Base-by-base conservation (phyloP, 345 rosid species). In the Eucalyptus brandiana region DNA sequence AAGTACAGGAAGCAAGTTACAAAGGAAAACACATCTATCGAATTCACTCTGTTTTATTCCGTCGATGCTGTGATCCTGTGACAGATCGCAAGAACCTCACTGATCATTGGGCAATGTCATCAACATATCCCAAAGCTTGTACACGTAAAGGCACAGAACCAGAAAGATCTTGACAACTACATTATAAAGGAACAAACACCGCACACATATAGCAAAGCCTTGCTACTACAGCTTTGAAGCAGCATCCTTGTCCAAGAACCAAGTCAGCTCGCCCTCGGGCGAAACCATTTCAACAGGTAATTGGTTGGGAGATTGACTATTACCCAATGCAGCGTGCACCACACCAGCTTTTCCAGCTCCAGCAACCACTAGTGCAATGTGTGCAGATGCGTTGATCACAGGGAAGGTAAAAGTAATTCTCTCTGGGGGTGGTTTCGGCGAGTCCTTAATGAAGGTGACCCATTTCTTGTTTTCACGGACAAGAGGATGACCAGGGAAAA, bases 341-440 rank as follows among this genome's bases (percentile, higher is more conserved):
- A 94, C 93, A 67, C 88, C 94, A 8, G 96, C 97, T 92, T 97
- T 93, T 30, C 95, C 96, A 37, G 94, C 91, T 80, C 99, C 98
- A n/a, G 93, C 90, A 51, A 95, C 94, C 53, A 97, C 98, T 44
- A 97, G 90, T 37, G 99, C 99, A 85, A 94, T 86, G 87, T 96
- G 89, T 17, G 96, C 94, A 47, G 99, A 92, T 8, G 99, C 93
- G 92, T 97, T 97, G 92, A 97, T 97, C 12, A 95, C 97, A 2
- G 99, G 99, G 91, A 96, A 96, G 12, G 98, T 95, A 86, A 97
- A 94, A 2, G 99, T 96, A 89, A 97, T 97, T 88, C 99, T 96
- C 91, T 96, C 95, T 3, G 97, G 95, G 1, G 99, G 99, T 2
- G 96, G 99, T 91, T 97, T 97, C 2, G 98, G 99, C 2, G 99